These are phyloP conservation scores for Auricularia auricula-judae DNA, from an alignment of 768 basidiomycete genomes.

Conservation along the genomic window DNA sequence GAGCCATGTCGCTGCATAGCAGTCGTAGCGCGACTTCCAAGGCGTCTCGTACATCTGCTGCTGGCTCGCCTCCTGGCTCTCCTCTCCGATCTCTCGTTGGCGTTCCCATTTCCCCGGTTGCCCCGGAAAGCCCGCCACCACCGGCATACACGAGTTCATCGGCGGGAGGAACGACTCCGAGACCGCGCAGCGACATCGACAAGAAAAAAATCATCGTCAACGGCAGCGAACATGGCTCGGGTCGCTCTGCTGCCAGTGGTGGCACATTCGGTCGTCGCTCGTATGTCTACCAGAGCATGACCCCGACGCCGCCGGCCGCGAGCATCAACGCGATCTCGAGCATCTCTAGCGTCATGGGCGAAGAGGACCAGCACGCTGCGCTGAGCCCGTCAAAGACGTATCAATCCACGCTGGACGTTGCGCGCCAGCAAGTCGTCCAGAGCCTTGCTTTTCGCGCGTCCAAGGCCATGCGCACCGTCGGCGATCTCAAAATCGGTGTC, in stretches of 20 bases:
- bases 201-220: not conserved
- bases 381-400: not conserved
- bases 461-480: slow-evolving; percentile 35
- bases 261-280: not conserved
- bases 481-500: slow-evolving; percentile 50
- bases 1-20: not conserved
- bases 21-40: not conserved
- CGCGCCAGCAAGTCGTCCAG: slow-evolving; percentile 48
- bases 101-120: too few species aligned
- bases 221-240: too few species aligned
- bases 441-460: slow-evolving; percentile 45
- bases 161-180: not conserved
- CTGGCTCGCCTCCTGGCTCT: not conserved
- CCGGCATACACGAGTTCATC: not conserved
- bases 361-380: not conserved
- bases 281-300: not conserved
- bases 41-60: not conserved
- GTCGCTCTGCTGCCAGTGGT: too few species aligned
- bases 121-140: not conserved
- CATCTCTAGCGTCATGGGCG: too few species aligned
- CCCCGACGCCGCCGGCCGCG: not conserved
- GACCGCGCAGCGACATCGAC: not conserved
- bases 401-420: slow-evolving; percentile 37
- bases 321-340: not conserved
- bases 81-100: too few species aligned